Evolutionary conservation across 129 eudicot species (phyloP).

Genomic region (Flaveria robusta): DNA sequence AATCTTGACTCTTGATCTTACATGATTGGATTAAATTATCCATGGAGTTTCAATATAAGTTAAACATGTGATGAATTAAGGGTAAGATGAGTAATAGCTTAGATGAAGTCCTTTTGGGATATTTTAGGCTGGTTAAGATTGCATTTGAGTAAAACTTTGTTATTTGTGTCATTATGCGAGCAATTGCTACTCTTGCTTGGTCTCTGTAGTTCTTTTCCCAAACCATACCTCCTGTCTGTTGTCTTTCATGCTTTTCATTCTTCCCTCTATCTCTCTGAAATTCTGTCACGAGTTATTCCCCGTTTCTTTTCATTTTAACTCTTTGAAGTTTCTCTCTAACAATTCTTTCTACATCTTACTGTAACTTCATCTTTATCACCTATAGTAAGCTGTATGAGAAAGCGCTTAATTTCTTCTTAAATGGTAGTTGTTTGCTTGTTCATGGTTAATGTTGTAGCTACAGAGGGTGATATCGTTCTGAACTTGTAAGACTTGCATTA

Average conservation of each 20-base stretch:
- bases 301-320: not conserved
- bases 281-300: not conserved
- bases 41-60: not conserved
- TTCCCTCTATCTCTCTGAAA: slow-evolving; percentile 6
- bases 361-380: not conserved
- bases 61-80: not conserved
- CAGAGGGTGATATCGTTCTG: not conserved
- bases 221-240: not conserved
- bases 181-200: not conserved
- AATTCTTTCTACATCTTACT: not conserved
- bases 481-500: slow-evolving; percentile 6
- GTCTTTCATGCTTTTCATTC: slow-evolving; percentile 8
- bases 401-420: not conserved
- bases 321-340: not conserved
- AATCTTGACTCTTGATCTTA: slow-evolving; percentile 12
- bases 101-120: not conserved
- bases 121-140: not conserved
- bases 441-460: slow-evolving; percentile 1
- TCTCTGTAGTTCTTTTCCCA: not conserved
- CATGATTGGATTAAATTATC: not conserved
- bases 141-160: not conserved
- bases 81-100: not conserved
- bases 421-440: slow-evolving; percentile 18
- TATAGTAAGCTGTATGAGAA: not conserved
- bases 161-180: not conserved